Percentiles rank a stretch among this genome's conserved stretches.
phyloP scores from a whole-genome alignment of 805 yeast species.

The Candida insectalens region DNA sequence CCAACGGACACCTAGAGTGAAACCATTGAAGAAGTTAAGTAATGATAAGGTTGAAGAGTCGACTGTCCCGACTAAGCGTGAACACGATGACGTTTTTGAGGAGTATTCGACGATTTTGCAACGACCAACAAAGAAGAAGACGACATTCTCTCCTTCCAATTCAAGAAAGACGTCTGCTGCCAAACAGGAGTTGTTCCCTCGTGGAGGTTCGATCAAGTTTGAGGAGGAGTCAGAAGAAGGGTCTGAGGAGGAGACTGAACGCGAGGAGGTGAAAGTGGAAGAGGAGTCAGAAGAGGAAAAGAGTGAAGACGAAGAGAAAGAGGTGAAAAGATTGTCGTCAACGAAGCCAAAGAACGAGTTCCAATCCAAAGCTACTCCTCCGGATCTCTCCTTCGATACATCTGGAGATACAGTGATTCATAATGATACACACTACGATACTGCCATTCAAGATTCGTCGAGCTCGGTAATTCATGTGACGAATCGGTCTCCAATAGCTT shows the following conservation, averaged over 20 bases:
- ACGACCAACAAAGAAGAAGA: constrained; percentile 14
- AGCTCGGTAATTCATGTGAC: no score
- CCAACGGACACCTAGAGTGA: constrained; percentile 1
- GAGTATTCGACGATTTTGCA: constrained; percentile 15
- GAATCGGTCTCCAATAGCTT: no score
- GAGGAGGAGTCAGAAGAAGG: not conserved
- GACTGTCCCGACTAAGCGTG: constrained; percentile 12
- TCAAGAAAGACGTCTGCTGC: not conserved
- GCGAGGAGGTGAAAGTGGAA: not conserved
- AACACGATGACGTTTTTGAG: constrained; percentile 8
- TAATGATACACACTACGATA: no score
- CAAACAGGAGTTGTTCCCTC: constrained; percentile 2
- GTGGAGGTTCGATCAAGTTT: constrained; percentile 6
- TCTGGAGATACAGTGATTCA: no score
- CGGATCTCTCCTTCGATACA: no score
- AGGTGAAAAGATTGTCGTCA: constrained; percentile 11
- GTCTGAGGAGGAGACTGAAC: not conserved
- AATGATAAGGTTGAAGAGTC: not conserved
- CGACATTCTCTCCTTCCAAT: constrained; percentile 13
- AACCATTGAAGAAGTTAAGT: not conserved
- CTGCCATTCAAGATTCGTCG: no score
- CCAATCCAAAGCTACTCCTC: no score
- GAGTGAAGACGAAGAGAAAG: constrained; percentile 9
- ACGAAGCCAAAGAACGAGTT: no score
- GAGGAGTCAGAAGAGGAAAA: not conserved